These are phyloP conservation scores for Apiotrichum domesticum DNA, from an alignment of 1,284 basidiomycete genomes.

Conservation along the genomic window DNA sequence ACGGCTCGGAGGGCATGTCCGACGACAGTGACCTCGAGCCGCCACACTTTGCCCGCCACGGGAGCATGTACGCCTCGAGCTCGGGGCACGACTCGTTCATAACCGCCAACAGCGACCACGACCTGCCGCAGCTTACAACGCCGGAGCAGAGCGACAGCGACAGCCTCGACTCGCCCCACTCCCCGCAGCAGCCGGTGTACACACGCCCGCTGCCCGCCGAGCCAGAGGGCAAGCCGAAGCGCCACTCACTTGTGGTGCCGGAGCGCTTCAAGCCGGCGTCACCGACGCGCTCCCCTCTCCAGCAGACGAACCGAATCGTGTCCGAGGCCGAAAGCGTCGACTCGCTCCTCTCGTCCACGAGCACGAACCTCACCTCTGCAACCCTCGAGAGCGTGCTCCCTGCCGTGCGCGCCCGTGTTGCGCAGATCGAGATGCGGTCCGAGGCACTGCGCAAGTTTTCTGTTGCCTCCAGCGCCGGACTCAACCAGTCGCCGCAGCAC, in stretches of 20 bases:
- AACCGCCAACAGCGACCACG: not conserved
- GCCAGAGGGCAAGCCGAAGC: not conserved
- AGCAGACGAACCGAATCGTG: not conserved
- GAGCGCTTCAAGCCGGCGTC: constrained; percentile 12
- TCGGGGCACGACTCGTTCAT: not conserved
- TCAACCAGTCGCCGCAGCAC: not conserved
- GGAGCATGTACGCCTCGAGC: not conserved
- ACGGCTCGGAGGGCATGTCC: not conserved
- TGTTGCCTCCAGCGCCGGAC: constrained; percentile 22
- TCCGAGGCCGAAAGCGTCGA: not conserved
- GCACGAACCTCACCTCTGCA: constrained; percentile 15
- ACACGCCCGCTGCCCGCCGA: constrained; percentile 2
- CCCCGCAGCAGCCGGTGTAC: constrained; percentile 9
- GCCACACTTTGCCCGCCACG: not conserved
- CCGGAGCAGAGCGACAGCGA: not conserved
- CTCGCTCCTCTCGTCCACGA: not conserved
- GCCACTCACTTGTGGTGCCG: constrained; percentile 2
- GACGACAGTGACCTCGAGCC: constrained; percentile 1
- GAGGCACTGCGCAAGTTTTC: constrained; percentile 38
- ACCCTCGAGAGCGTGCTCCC: constrained; percentile 20
- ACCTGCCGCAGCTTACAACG: constrained; percentile 4
- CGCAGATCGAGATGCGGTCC: constrained; percentile 36
- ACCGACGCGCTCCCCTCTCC: not conserved
- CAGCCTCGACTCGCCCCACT: constrained; percentile 2
- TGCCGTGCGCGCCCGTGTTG: constrained; percentile 31